A percentile compares a stretch with the other conserved stretches of the same genome.
phyloP scores from a whole-genome alignment of 2,329 filamentous ascomycete genomes.

The Emmonsia crescens region DNA sequence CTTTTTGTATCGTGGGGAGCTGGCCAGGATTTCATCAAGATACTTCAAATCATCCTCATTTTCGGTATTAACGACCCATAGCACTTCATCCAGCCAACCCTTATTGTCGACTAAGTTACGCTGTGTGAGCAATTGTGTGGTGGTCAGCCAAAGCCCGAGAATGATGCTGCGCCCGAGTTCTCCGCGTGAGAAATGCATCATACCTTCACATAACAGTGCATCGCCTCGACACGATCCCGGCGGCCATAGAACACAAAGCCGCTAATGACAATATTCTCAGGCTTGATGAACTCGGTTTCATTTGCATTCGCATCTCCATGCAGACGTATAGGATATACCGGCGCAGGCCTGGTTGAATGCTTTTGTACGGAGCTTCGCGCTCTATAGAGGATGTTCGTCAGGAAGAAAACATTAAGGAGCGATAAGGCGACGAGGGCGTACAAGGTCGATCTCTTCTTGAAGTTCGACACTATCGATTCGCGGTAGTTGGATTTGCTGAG shows the following conservation, averaged over 20 bases:
- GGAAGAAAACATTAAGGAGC: slow-evolving; percentile 2
- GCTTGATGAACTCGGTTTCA: slow-evolving; percentile 2
- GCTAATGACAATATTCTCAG: slow-evolving; percentile 22
- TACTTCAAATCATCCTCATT: slow-evolving; percentile 27
- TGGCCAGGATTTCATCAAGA: slow-evolving; percentile 25
- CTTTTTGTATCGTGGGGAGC: slow-evolving; percentile 29
- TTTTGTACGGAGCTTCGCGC: background rate
- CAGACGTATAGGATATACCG: background rate
- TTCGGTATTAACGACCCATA: slow-evolving; percentile 33
- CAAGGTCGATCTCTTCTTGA: slow-evolving; percentile 1
- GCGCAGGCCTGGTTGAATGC: background rate
- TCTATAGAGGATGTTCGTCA: slow-evolving; percentile 4
- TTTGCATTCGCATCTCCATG: background rate
- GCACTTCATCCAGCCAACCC: slow-evolving; percentile 33
- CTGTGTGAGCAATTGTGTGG: slow-evolving; percentile 29
- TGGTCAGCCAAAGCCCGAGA: slow-evolving; percentile 13
- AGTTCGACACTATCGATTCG: background rate
- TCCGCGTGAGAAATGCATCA: background rate
- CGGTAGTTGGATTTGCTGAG: background rate
- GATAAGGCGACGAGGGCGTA: background rate
- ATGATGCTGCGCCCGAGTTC: slow-evolving; percentile 2
- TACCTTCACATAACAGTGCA: slow-evolving; percentile 40
- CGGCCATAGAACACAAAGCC: slow-evolving; percentile 40
- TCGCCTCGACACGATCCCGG: slow-evolving; percentile 34
- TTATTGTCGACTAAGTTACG: slow-evolving; percentile 30